Base-by-base conservation (phyloP, 805 yeast genomes). In the Candida germanica region DNA sequence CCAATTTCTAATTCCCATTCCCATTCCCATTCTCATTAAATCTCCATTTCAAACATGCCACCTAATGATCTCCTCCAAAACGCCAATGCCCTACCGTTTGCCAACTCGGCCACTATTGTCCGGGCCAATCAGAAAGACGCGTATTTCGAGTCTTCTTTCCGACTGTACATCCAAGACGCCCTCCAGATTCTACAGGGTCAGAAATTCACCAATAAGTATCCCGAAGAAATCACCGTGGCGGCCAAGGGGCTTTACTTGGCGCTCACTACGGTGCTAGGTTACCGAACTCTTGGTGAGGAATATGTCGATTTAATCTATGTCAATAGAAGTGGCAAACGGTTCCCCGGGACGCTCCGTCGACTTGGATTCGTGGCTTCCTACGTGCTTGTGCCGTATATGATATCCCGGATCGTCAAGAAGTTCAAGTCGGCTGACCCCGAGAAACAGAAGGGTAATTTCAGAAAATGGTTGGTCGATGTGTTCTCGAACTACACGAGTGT, bases 201-300 rank as follows among this genome's bases (percentile, higher is more conserved):
- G 31, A 58, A 87, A 24, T 81, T 79, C 50, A 67, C 80, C 8
- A 82, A 85, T 50, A 61, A 73, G 3, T 73, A 81, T 47, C 75
- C 83, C 2, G 72, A 75, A 29, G 86, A 81, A 47, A 66, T 88
- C 10, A 62, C 80, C 0, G 70, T 77, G 0, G 53, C 67, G 2
- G 75, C 83, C 7, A 79, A 80, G 35, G 56, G 80, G 1, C 29
- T 81, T 0, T 91, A 91, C 53, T 64, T 87, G n/a, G 57, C 72
- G 2, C 60, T 86, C 15, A 91, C 97, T 0, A 89, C 96, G 0
- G 60, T 83, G 10, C 40, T 76, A 4, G 91, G 91, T 0, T 75
- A 85, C 1, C 70, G 91, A 36, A 91, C 98, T 0, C 61, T 93
- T 18, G 98, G 98, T 1, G 98, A 91, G 54, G 97, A 91, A 59